Evolutionary conservation across 495 filamentous ascomycete genomes (phyloP), one percentile per base, ranked within the genome.

Genomic region (Penicillium taxi): DNA sequence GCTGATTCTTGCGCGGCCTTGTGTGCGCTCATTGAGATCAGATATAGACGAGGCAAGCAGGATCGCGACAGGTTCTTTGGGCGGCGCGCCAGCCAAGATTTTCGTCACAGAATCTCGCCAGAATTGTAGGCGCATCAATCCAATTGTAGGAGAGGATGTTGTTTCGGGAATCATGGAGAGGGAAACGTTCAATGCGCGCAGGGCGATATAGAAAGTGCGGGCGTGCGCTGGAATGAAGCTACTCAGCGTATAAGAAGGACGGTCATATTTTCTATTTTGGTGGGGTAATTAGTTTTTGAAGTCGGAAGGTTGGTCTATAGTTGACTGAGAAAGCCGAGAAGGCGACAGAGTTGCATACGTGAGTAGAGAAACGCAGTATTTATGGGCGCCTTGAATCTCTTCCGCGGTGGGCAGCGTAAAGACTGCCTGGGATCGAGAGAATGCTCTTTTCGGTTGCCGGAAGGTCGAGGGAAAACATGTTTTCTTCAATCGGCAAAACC

Each of bases 151-250:
- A 23, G 77, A 88, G 37, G 82, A 86, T 12, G 88, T 87, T 6
- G 81, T 75, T 67, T 96, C 90, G 35, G 90, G 83, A 44, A 96
- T 80, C 24, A 81, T 72, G 25, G 89, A 86, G 25, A 94, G 73
- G 45, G 94, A 88, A 52, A 94, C 73, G 55, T 98, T 98, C 62
- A 98, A 76, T 22, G 91, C 86, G 26, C 89, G 85, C 23, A 98
- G 74, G 35, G 89, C 86, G 44, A 94, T 76, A 64, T 96, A 94
- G 41, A 84, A 82, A 53, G 90, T 77, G 46, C 74, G 80, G 2
- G 78, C 68, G 7, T 73, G 59, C 1, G 64, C 68, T 12, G 87
- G 87, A 37, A 95, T 72, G 66, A 96, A 93, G 38, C 80, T 77
- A 38, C 81, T 77, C 37, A 95, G 75, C n/a, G 85, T 74, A 57